Base-by-base conservation (phyloP, 202 grass and related monocot genomes). In the Panicum hallii region DNA sequence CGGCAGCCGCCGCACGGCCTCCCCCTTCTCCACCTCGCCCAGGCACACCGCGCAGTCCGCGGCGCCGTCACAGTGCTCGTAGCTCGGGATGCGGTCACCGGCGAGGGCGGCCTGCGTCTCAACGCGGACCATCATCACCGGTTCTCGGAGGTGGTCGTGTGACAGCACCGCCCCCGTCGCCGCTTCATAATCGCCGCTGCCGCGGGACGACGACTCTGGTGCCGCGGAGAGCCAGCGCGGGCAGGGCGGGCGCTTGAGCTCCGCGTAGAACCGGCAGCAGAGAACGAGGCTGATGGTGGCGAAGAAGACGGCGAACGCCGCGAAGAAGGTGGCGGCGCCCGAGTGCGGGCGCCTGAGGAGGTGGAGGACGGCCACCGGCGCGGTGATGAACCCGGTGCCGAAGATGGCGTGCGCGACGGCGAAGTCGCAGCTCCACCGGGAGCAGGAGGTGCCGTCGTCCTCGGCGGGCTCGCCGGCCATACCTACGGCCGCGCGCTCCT, bases 201-300 rank as follows among this genome's bases (percentile, higher is more conserved):
- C 66, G 20, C 41, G 11, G 11, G 44, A n/a, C n/a, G 56, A 13
- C 14, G 72, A 13, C 2, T 45, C 26, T 16, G 53, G 44, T 47
- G 11, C 10, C 45, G 45, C 45, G 45, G 45, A 47, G 23, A 41
- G 68, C 81, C 74, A 41, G 26, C 77, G 78, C 9, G 56, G 78
- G 83, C 83, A 82, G 20, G 84, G 88, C 58, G 79, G 79, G 49
- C 66, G 47, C 56, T 30, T 78, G 72, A 90, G 78, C 5, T 72
- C 72, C 20, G 78, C 46, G 79, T 90, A 90, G 83, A 78, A 90
- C 56, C 57, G 43, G 72, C 11, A 43, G 88, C 88, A 90, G 83
- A 90, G 41, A 78, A 82, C 0, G 83, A 82, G 36, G 64, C 23
- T 82, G 64, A 64, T 0, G 63, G 45, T 38, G 71, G 78, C 57